A percentile compares a stretch with the other conserved stretches of the same genome.
These are phyloP conservation scores for Eutrema salsugineum DNA, from an alignment of 441 rosid species.

Conservation along the genomic window DNA sequence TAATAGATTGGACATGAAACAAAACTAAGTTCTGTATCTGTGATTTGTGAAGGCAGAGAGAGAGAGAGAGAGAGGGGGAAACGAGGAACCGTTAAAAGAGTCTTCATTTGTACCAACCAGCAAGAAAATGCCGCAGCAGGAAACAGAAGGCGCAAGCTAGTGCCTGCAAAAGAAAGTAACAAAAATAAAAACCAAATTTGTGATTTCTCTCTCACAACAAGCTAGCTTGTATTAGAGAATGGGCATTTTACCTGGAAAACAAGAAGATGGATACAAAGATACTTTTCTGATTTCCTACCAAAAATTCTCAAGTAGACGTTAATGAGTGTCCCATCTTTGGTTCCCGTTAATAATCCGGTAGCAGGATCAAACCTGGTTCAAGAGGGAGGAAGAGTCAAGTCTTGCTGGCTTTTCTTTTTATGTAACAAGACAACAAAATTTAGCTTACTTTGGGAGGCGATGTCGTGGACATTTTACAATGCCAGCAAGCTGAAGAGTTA, in stretches of 20 bases:
- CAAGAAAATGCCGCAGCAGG: constrained; percentile 67
- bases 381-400: constrained; percentile 1
- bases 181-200: background rate
- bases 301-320: constrained; percentile 72
- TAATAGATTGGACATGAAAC: background rate
- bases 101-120: constrained; percentile 81
- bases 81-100: background rate
- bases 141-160: constrained; percentile 81
- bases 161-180: constrained; percentile 46
- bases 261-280: constrained; percentile 78
- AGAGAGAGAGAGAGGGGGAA: background rate
- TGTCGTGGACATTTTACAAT: constrained; percentile 83
- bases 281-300: constrained; percentile 74
- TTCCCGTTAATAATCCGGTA: constrained; percentile 81
- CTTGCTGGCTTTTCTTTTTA: background rate
- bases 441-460: constrained; percentile 83
- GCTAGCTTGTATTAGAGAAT: background rate
- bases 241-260: constrained; percentile 64
- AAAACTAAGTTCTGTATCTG: background rate
- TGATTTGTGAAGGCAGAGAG: background rate
- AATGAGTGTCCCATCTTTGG: constrained; percentile 84
- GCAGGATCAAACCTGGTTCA: constrained; percentile 75
- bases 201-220: background rate
- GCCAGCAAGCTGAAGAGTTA: constrained; percentile 67
- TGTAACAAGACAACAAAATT: background rate